Evolutionary conservation across 306 rosid genomes (phyloP), one percentile per base, ranked within the genome.

Genomic region (Datisca glomerata): DNA sequence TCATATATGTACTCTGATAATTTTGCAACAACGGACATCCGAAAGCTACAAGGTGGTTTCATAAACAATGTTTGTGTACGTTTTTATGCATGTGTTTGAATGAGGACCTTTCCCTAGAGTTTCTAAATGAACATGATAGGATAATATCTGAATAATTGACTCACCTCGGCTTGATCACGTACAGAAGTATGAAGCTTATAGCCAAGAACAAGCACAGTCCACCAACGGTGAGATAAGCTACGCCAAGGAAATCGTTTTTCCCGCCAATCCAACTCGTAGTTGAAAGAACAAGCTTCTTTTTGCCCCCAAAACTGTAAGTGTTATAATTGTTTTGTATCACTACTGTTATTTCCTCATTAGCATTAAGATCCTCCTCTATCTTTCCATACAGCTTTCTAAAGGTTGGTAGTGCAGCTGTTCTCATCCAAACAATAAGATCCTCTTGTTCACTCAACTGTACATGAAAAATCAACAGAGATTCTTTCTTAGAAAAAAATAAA

Each of bases 371-470:
- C 45, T 53, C 47, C 31, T 81, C 86, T 41, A 86, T 70, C 75
- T 55, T 81, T 25, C 96, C 96, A 45, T 86, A 81, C 5, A 86
- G 58, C 53, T 86, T 86, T 70, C 94, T 70, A 69, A 86, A 86
- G 9, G 74, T 72, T 12, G 96, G 80, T 34, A 86, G 27, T 19
- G 96, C 92, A 12, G 94, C 92, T 9, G 84, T 75, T 51, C 94
- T 47, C 96, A 86, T 86, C 96, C 96, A 86, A 50, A 86, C 96
- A 21, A 86, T 86, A 36, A 86, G 84, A 66, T 86, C 96, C 58
- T 61, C 86, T 73, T 86, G 96, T 52, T 76, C 55, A 48, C 84
- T 86, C 67, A 86, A 48, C 92, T 86, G 64, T 49, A n/a, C 70
- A 70, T 29, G 53, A 8, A 73, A 27, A 67, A 54, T 55, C 37